A percentile compares a stretch with the other conserved stretches of the same genome.
These are phyloP conservation scores for Xerocomellus amylosporus DNA, from an alignment of 768 basidiomycete species.

Conservation along the genomic window DNA sequence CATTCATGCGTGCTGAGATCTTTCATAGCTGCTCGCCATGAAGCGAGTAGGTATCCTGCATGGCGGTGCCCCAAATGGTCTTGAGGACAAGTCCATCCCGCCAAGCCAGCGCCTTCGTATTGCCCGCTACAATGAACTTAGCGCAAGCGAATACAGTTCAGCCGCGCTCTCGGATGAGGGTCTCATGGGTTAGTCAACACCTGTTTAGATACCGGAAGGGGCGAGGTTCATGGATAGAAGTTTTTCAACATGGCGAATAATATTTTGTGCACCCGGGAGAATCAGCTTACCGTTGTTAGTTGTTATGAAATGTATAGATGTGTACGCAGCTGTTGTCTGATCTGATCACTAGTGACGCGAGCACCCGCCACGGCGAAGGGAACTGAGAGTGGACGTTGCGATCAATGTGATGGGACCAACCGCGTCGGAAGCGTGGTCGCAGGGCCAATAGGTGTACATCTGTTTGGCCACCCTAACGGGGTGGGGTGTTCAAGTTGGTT, in stretches of 20 bases:
- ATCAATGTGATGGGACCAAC: too few species aligned
- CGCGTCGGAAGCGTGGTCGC: too few species aligned
- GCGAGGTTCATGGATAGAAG: not conserved
- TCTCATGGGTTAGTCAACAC: slow-evolving; percentile 34
- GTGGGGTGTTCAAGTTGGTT: too few species aligned
- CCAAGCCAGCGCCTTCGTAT: slow-evolving; percentile 72
- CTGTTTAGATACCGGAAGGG: not conserved
- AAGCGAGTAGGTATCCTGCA: slow-evolving; percentile 56
- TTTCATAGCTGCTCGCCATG: slow-evolving; percentile 37
- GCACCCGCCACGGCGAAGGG: too few species aligned
- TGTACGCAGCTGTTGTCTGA: too few species aligned
- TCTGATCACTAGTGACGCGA: too few species aligned
- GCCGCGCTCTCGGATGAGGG: slow-evolving; percentile 60
- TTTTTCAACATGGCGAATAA: slow-evolving; percentile 6
- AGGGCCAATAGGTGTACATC: too few species aligned
- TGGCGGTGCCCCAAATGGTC: slow-evolving; percentile 50
- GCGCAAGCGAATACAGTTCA: slow-evolving; percentile 48
- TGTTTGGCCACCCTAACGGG: too few species aligned
- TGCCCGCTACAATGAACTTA: slow-evolving; percentile 56
- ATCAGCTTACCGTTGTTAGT: not conserved
- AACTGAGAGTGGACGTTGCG: too few species aligned
- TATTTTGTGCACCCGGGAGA: not conserved
- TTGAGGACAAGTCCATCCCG: slow-evolving; percentile 63
- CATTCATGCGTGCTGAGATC: slow-evolving; percentile 2
- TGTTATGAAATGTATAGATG: too few species aligned